Evolutionary conservation across 768 basidiomycete genomes (phyloP), one percentile per base, ranked within the genome.

Genomic region (Amanita inopinata): DNA sequence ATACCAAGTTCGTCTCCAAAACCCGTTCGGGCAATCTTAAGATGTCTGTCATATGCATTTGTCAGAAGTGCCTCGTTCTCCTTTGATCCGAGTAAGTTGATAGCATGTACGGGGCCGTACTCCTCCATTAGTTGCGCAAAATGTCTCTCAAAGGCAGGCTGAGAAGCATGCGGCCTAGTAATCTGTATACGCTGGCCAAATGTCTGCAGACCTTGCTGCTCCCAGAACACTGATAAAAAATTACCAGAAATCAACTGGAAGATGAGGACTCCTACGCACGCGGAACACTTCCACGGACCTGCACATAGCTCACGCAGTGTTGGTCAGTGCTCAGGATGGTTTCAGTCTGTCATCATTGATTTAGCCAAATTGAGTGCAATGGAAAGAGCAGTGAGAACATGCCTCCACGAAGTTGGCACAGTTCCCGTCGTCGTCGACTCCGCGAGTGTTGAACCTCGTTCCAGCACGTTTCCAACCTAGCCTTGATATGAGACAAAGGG

Each of bases 341-440:
- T 63, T 98, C 94, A 4, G 92, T 94, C 86, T 93, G 49, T 34
- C 39, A 54, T 42, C n/a, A n/a, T n/a, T n/a, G 48, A 24, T 46
- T 38, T 46, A 40, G 49, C 46, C 19, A 40, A 44, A 32, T 23
- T 51, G 14, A 25, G 41, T 15, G 19, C 25, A 4, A 38, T 38
- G 24, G 22, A 45, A 30, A 33, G 27, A 9, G 33, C 38, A 50
- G 33, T 18, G 15, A 31, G n/a, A 15, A 17, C 74, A 41, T 51
- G 80, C 89, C 76, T 99, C 96, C 5, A 94, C 94, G 60, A 96
- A 97, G 56, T 97, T 97, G 23, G 94, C 94, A 22, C 83, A 84
- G 56, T 92, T 81, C 27, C 93, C 91, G 49, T 92, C 87, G 56
- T 96, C 93, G 55, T 97, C 93, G 7, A 98, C 86, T 1, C 94